Evolutionary conservation across 2,329 filamentous ascomycete genomes (phyloP).

Genomic region (Aaosphaeria arxii): DNA sequence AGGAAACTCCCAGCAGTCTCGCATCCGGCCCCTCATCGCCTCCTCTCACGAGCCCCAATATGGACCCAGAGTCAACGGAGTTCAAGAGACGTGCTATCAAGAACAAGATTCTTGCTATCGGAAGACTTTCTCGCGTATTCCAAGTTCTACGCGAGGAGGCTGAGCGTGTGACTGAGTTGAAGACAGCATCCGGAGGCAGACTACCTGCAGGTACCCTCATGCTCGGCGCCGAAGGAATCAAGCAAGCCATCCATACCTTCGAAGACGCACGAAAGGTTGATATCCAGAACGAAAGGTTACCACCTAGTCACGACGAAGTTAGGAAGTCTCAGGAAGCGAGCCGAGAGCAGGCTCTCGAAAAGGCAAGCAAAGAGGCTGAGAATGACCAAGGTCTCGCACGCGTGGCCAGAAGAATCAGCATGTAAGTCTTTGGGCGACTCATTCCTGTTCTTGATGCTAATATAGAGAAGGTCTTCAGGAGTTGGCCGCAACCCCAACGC

Average conservation of each 20-base stretch:
- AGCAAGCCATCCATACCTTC: conserved; percentile 94
- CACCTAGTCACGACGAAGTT: conserved; percentile 90
- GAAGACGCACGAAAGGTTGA: conserved; percentile 97
- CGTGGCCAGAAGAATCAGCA: conserved; percentile 89
- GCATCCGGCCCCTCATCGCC: conserved; percentile 73
- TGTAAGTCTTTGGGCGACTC: conserved; percentile 61
- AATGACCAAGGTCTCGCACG: conserved; percentile 86
- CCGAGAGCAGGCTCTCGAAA: conserved; percentile 76
- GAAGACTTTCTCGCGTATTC: conserved; percentile 94
- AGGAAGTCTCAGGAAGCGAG: conserved; percentile 78
- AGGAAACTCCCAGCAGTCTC: conserved; percentile 75
- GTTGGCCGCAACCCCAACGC: conserved; percentile 28
- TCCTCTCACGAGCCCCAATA: conserved; percentile 50
- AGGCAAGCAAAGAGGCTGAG: conserved; percentile 83
- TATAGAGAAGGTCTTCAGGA: conserved; percentile 38
- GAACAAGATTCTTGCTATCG: conserved; percentile 99
- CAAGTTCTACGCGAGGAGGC: conserved; percentile 97
- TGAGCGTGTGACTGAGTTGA: conserved; percentile 93
- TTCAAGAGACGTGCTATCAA: conserved; percentile 96
- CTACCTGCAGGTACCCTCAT: conserved; percentile 94
- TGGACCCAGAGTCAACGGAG: conserved; percentile 83
- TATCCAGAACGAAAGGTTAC: conserved; percentile 90
- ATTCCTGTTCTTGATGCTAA: conserved; percentile 10
- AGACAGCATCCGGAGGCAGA: conserved; percentile 90
- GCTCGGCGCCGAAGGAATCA: conserved; percentile 97